A percentile compares a stretch with the other conserved stretches of the same genome.
Conservation (phyloP, 164 flowering plant genomes). For the Kingdonia uniflora region DNA sequence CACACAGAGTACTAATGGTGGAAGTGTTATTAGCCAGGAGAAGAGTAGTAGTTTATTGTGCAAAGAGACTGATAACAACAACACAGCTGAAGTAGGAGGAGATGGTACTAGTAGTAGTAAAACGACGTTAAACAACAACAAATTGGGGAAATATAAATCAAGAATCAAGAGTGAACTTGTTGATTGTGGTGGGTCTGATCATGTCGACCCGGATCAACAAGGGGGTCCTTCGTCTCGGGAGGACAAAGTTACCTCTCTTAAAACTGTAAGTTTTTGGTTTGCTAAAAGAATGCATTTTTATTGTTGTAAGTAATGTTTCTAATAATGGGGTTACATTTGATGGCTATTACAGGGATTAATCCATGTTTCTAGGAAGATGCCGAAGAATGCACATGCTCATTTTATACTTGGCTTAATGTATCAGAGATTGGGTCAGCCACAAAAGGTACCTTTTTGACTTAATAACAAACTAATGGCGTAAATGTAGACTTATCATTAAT, state of each 20-base stretch:
- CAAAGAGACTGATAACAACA: conserved; percentile 25
- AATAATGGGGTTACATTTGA: not conserved
- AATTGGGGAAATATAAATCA: conserved; percentile 43
- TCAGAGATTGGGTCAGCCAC: conserved; percentile 83
- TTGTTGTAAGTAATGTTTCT: not conserved
- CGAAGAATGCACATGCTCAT: conserved; percentile 94
- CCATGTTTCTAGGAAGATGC: conserved; percentile 88
- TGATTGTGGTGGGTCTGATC: conserved; percentile 49
- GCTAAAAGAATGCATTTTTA: not conserved
- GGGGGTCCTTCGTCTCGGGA: conserved; percentile 63
- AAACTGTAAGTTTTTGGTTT: conserved; percentile 46
- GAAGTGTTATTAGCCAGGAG: not conserved
- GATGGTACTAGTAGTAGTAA: conserved; percentile 27
- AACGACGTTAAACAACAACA: conserved; percentile 37
- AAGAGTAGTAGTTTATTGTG: conserved; percentile 37
- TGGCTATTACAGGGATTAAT: conserved; percentile 54
- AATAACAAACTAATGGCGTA: not conserved
- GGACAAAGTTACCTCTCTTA: conserved; percentile 85
- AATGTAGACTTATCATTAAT: not conserved
- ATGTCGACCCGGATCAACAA: conserved; percentile 59
- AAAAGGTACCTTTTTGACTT: conserved; percentile 44
- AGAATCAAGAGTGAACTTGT: conserved; percentile 42
- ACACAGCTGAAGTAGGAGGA: conserved; percentile 36
- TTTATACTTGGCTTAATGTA: conserved; percentile 87
- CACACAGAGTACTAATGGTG: not conserved